Percentiles rank a stretch among this genome's conserved stretches.
These are phyloP conservation scores for Symmetrospora coprosmae DNA, from an alignment of 768 basidiomycete genomes.

Conservation along the genomic window DNA sequence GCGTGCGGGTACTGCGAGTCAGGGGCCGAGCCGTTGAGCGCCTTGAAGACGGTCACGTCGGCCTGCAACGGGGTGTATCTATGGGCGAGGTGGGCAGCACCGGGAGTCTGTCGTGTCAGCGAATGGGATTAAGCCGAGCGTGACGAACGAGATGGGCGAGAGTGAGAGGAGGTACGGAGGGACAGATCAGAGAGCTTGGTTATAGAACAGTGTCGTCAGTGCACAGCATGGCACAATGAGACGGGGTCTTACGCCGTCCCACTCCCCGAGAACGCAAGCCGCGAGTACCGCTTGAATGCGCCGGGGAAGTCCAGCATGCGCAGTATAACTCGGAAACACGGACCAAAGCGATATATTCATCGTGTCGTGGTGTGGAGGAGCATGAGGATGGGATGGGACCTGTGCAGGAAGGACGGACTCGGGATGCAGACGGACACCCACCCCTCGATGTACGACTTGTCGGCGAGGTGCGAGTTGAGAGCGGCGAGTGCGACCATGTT, in stretches of 20 bases:
- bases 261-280: slow-evolving; percentile 6
- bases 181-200: slow-evolving; percentile 59
- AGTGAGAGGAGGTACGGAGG: background rate
- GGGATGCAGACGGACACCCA: slow-evolving; percentile 42
- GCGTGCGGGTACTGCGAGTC: slow-evolving; percentile 56
- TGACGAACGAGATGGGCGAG: too few relatives aligned
- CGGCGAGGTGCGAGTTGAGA: slow-evolving; percentile 72
- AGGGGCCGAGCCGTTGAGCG: slow-evolving; percentile 54
- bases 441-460: slow-evolving; percentile 84
- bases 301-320: too few relatives aligned
- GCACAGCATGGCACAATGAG: too few relatives aligned
- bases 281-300: too few relatives aligned
- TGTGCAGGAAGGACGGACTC: slow-evolving; percentile 26
- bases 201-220: slow-evolving; percentile 50
- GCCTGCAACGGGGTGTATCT: slow-evolving; percentile 88
- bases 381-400: too few relatives aligned
- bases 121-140: too few relatives aligned
- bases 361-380: slow-evolving; percentile 35
- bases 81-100: slow-evolving; percentile 27
- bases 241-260: slow-evolving; percentile 67
- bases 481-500: slow-evolving; percentile 18
- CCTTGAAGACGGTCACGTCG: slow-evolving; percentile 80
- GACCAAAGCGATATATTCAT: slow-evolving; percentile 77
- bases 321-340: slow-evolving; percentile 65
- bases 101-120: too few relatives aligned